Conservation (phyloP, 257 asterid genomes). For the Solanum infundibuliforme region DNA sequence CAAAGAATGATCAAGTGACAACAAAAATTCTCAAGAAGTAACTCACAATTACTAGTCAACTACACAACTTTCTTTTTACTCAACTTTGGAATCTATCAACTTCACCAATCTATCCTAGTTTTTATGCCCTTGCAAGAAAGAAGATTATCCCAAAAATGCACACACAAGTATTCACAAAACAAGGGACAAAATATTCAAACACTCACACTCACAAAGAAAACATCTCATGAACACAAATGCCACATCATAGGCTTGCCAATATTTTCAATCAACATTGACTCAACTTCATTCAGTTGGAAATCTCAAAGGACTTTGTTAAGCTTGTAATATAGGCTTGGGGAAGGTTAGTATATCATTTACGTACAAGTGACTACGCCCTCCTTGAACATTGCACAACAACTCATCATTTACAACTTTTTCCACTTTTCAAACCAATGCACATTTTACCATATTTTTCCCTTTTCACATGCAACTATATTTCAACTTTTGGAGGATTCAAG, state of each 20-base stretch:
- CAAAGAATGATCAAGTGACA: neutral
- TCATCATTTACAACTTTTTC: too few species aligned
- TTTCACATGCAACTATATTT: neutral
- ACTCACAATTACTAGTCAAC: neutral
- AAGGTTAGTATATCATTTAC: too few species aligned
- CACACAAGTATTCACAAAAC: neutral
- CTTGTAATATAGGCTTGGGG: neutral
- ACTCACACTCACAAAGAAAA: neutral
- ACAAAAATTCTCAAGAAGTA: neutral
- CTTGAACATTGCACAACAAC: neutral
- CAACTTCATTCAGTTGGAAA: neutral
- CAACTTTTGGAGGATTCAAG: neutral
- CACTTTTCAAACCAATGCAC: neutral
- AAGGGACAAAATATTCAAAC: neutral
- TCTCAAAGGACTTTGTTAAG: neutral
- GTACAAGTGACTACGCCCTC: neutral
- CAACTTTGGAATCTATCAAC: neutral
- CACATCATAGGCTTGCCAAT: neutral
- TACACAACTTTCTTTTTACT: too few species aligned
- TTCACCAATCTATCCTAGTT: neutral
- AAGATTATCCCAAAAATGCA: too few species aligned
- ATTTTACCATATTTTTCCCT: neutral
- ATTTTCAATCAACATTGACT: neutral
- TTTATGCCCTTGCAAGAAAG: too few species aligned
- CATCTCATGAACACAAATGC: neutral